Evolutionary conservation across 2,329 filamentous ascomycete species (phyloP), one percentile per base, ranked within the genome.

Genomic region (Aspergillus unguis): DNA sequence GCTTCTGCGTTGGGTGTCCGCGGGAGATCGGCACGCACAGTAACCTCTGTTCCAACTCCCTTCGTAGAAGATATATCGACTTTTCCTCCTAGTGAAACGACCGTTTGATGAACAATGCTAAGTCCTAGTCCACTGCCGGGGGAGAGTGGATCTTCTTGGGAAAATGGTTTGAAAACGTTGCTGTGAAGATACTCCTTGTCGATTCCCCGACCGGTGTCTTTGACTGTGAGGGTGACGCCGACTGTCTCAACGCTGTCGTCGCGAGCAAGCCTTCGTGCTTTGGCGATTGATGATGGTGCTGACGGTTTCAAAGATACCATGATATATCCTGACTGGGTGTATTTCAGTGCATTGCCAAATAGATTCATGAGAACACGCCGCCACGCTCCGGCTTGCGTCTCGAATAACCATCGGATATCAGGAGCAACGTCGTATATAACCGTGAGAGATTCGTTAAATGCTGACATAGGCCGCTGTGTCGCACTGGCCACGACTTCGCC

Each of bases 261-360:
- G 25, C 17, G 44, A n/a, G 3, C 17, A 5, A 10, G n/a, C 48
- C 62, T 57, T 8, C 37, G 7, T 11, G 4, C 11, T 4, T 35
- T 27, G 4, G 26, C 1, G 5, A 5, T 38, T 6, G n/a, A 3
- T 4, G 27, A 2, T 3, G 43, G 33, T 4, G 48, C 5, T 6
- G 48, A 43, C 17, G 65, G 62, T 23, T 64, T 62, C n/a, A 75
- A 40, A 2, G 56, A 63, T 1, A 77, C 61, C 2, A 65, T 62
- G 31, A 80, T 74, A 38, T 68, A 73, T 0, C 77, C 76, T 11
- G 65, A 54, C 1, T 60, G 54, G 0, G 75, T 78, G 54, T 79
- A 78, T 55, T 79, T 80, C 7, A 80, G 61, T 0, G 76, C 68
- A 61, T 80, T 80, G 2, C 74, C 74, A 6, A 79, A 72, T 1